Base-by-base conservation (phyloP, 129 eudicot species). In the Saposhnikovia divaricata region DNA sequence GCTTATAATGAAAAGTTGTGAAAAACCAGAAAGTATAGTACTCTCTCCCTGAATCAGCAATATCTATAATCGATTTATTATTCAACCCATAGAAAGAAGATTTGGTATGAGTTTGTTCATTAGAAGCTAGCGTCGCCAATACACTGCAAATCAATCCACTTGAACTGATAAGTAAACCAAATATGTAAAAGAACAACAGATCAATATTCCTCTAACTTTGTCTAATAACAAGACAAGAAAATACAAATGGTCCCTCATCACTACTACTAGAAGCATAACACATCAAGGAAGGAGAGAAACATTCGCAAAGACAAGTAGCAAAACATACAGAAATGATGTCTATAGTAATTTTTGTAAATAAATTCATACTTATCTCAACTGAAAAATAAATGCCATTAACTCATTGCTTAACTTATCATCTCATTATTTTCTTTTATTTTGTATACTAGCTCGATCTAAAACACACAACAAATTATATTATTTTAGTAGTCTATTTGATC, bases 11-110 rank as follows among this genome's bases (percentile, higher is more conserved):
- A 82, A 95, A 92, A 16, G 87, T 89, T 63, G 91, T 92, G 92
- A 89, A 95, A 81, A 92, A 95, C 96, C 99, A 95, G 89, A 95
- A 95, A 4, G 99, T 95, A 87, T 95, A 95, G 82, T 95, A 81
- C 55, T 89, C 97, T 83, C 97, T 84, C 78, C 99, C 99, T 4
- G 99, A 95, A 91, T 95, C 93, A 76, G 88, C 99, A 81, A 95
- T 95, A 83, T 95, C 99, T 50, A 92, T 28, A 47, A 95, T 90
- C 50, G 93, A 77, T 85, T 95, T 91, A 84, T 95, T 95, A 28
- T 89, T 79, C 88, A 95, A 77, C 76, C 97, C 99, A 63, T 92
- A 95, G 75, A 95, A 95, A 59, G 99, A n/a, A n/a, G 97, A 83
- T 95, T 97, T 63, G 97, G 96, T 68, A 94, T 74, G 42, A 82